Conservation (phyloP, 1,284 basidiomycete genomes). For the Marasmius tenuissimus region DNA sequence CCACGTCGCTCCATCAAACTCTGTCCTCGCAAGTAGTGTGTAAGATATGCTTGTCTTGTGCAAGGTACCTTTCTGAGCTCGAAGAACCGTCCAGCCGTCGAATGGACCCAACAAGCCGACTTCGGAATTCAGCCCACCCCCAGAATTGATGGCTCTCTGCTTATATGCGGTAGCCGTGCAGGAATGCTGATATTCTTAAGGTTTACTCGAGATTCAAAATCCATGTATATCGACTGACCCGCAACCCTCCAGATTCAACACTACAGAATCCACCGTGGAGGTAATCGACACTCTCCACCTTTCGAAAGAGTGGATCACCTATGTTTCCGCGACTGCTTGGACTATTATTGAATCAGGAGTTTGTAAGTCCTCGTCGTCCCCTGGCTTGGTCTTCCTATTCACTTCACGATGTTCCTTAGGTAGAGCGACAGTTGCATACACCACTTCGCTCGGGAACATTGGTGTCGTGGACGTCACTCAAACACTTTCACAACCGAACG, state of each 20-base stretch:
- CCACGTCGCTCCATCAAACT: constrained; percentile 15
- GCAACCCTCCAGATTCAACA: constrained; percentile 21
- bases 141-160: constrained; percentile 65
- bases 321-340: constrained; percentile 60
- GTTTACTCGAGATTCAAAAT: constrained; percentile 28
- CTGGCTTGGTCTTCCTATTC: constrained; percentile 15
- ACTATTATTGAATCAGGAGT: constrained; percentile 26
- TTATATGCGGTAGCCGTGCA: constrained; percentile 67
- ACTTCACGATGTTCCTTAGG: constrained; percentile 32
- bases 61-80: background rate
- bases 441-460: constrained; percentile 57
- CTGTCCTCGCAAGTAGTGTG: constrained; percentile 45
- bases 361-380: constrained; percentile 32
- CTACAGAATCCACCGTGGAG: constrained; percentile 25
- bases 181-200: constrained; percentile 61
- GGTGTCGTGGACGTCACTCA: constrained; percentile 55
- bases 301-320: constrained; percentile 54
- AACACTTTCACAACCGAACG: constrained; percentile 26
- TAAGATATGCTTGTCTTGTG: constrained; percentile 8
- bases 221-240: too few relatives aligned
- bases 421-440: constrained; percentile 57
- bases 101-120: constrained; percentile 62
- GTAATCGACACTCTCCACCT: constrained; percentile 33
- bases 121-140: constrained; percentile 58
- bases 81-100: constrained; percentile 45